Evolutionary conservation across 768 basidiomycete genomes (phyloP).

Genomic region (Xerocomus spinulosus): DNA sequence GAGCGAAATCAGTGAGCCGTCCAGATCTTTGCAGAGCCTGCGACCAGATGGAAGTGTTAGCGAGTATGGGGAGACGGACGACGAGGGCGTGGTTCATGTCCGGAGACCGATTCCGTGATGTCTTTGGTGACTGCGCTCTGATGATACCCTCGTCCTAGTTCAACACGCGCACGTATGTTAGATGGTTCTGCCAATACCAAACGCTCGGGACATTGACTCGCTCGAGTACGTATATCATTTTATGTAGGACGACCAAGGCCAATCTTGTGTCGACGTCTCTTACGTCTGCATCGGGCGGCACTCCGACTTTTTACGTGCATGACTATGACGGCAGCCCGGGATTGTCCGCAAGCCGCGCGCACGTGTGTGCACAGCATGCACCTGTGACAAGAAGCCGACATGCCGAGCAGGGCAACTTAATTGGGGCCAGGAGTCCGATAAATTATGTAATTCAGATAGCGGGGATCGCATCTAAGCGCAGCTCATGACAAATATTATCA

Average conservation of each 20-base stretch:
- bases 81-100: constrained; percentile 79
- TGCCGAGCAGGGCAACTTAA: neutral
- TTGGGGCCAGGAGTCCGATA: too few relatives aligned
- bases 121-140: constrained; percentile 4
- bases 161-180: constrained; percentile 15
- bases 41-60: constrained; percentile 54
- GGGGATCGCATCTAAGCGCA: neutral
- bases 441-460: neutral
- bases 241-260: too few relatives aligned
- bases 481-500: neutral
- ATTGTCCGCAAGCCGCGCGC: too few relatives aligned
- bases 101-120: constrained; percentile 45
- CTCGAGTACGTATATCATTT: too few relatives aligned
- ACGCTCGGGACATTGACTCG: too few relatives aligned
- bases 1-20: constrained; percentile 25
- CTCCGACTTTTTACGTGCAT: too few relatives aligned
- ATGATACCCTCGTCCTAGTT: constrained; percentile 26
- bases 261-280: too few relatives aligned
- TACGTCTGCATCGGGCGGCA: too few relatives aligned
- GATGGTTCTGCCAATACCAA: constrained; percentile 9
- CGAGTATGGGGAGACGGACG: constrained; percentile 75
- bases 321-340: too few relatives aligned
- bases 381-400: neutral
- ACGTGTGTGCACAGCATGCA: too few relatives aligned
- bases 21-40: constrained; percentile 31